Base-by-base conservation (phyloP, 345 rosid species). In the Laguncularia racemosa region DNA sequence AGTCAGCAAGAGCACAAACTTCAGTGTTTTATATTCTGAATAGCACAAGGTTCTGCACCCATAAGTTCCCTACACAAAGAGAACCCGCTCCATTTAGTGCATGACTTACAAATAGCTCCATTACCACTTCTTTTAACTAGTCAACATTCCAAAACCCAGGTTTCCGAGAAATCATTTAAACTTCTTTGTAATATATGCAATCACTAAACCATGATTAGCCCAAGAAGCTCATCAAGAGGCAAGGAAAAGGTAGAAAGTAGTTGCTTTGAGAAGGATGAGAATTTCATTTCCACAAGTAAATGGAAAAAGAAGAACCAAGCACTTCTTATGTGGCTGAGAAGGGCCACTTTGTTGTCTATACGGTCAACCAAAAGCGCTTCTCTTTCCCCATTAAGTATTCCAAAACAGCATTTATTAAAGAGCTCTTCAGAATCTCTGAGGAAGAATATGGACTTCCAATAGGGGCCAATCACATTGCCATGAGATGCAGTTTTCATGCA, bases 321-420 rank as follows among this genome's bases (percentile, higher is more conserved):
- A 46, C 23, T 2, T 58, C 72, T 23, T n/a, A 54, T 46, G 43
- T 56, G 16, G 73, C 67, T 2, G 58, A 65, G 45, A 63, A 57
- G 44, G 78, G 76, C 0, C 71, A 75, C 55, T 75, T 75, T 3
- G 69, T 69, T 48, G 69, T 67, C 14, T 78, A 75, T 68, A 78
- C 78, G 2, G 14, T 68, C 0, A 68, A 69, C 50, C 26, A 48
- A 47, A 23, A 15, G 4, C 51, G 60, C 6, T 63, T 58, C 19
- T 50, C 44, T 46, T 3, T 63, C 8, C 68, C 68, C 18, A 19
- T 58, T 1, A 44, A 48, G 45, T 69, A 71, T 48, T 75, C 0
- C 63, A 55, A 38, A 63, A 62, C 48, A 45, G 47, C 6, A n/a
- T 74, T 18, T n/a, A 44, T 76, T 45, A 61, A 61, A 59, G 73